Conservation (phyloP, 805 yeast genomes). For the Ogataea haglerorum region DNA sequence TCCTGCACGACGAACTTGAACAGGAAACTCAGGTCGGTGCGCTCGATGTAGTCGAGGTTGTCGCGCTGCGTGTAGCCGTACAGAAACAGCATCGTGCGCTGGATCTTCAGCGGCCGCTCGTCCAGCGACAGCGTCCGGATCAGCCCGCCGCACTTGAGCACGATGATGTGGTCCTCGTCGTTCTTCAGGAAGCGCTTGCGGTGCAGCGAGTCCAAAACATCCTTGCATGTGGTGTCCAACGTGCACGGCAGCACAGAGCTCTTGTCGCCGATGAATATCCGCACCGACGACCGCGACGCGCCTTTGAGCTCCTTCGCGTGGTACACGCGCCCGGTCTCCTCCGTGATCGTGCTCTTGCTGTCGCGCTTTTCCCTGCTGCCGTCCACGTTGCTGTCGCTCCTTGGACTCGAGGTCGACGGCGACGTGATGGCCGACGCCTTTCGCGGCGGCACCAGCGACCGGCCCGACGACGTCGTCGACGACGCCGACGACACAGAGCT, state of each 20-base stretch:
- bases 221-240: slow-evolving; percentile 71
- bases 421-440: slow-evolving; percentile 13
- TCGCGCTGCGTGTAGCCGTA: slow-evolving; percentile 83
- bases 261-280: slow-evolving; percentile 80
- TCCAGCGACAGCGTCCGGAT: slow-evolving; percentile 68
- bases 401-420: slow-evolving; percentile 9
- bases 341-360: slow-evolving; percentile 7
- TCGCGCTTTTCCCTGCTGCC: slow-evolving; percentile 9
- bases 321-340: slow-evolving; percentile 13
- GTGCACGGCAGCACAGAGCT: slow-evolving; percentile 78
- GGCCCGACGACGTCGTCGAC: slow-evolving; percentile 6
- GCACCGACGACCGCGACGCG: slow-evolving; percentile 39
- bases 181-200: slow-evolving; percentile 73
- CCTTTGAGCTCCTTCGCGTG: slow-evolving; percentile 28
- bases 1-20: slow-evolving; percentile 82
- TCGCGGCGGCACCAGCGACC: slow-evolving; percentile 14
- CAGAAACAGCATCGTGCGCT: slow-evolving; percentile 63
- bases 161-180: slow-evolving; percentile 70
- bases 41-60: slow-evolving; percentile 69
- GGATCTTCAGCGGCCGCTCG: slow-evolving; percentile 76
- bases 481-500: slow-evolving; percentile 15
- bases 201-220: slow-evolving; percentile 65
- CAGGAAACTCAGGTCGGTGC: slow-evolving; percentile 78
- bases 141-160: slow-evolving; percentile 71
- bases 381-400: slow-evolving; percentile 2